Evolutionary conservation across 192 early-diverging fungal species (phyloP).

Genomic region (Globomyces pollinis-pini): DNA sequence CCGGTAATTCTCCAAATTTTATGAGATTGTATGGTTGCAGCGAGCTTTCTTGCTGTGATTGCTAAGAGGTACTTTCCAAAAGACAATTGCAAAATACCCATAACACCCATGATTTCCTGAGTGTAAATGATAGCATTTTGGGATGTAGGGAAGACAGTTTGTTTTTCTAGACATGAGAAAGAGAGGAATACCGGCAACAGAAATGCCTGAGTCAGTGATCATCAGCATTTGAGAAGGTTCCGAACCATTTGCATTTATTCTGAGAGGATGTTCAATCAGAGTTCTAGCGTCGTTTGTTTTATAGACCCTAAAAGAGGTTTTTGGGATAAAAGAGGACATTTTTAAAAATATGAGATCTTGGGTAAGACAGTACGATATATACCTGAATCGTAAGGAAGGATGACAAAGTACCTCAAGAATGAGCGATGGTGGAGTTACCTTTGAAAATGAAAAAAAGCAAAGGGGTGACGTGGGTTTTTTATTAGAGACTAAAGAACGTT

Average conservation of each 20-base stretch:
- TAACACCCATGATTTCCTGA: slow-evolving; percentile 27
- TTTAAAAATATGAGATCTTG: too few relatives aligned
- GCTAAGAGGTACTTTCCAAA: slow-evolving; percentile 38
- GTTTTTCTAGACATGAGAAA: slow-evolving; percentile 3
- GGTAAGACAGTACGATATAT: too few relatives aligned
- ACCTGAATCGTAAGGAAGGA: too few relatives aligned
- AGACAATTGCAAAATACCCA: slow-evolving; percentile 33
- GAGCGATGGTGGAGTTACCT: too few relatives aligned
- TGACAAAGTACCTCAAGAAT: too few relatives aligned
- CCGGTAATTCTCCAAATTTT: slow-evolving; percentile 46
- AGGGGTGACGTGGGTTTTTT: too few relatives aligned
- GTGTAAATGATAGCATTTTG: slow-evolving; percentile 7
- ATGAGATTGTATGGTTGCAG: slow-evolving; percentile 42
- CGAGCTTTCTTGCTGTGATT: slow-evolving; percentile 32
- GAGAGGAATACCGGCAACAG: slow-evolving; percentile 4
- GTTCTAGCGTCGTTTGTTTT: slow-evolving; percentile 21
- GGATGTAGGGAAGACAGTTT: slow-evolving; percentile 2
- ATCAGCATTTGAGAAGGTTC: slow-evolving; percentile 17
- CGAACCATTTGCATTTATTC: slow-evolving; percentile 10
- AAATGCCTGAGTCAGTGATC: slow-evolving; percentile 12
- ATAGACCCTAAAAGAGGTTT: slow-evolving; percentile 26
- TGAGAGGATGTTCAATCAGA: slow-evolving; percentile 21
- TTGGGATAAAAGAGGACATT: too few relatives aligned
- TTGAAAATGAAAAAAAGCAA: too few relatives aligned
- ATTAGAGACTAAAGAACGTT: too few relatives aligned